Base-by-base conservation (phyloP, 345 rosid species). In the Barbarea vulgaris region DNA sequence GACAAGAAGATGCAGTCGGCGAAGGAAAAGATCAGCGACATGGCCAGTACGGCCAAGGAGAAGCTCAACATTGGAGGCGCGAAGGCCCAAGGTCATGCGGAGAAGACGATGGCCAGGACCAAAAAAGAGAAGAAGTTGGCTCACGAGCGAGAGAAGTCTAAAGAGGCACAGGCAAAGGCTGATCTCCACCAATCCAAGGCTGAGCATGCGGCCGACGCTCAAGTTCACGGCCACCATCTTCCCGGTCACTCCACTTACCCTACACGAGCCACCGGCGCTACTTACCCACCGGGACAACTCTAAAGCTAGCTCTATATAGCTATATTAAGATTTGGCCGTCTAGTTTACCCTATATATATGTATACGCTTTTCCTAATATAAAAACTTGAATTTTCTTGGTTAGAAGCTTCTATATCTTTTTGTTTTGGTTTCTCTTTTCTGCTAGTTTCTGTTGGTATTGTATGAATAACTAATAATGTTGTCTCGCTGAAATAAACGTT, bases 151-250 rank as follows among this genome's bases (percentile, higher is more conserved):
- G 73, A 89, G 64, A 83, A 87, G 78, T 85, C 84, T 9, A 87
- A 80, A 77, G 97, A 82, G 75, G 93, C 93, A 0, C 74, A 81
- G 56, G 91, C 93, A 14, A 89, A 88, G 72, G 88, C 85, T 85
- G 82, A 88, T 42, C 73, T 91, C 77, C 94, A 91, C 80, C 74
- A 87, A 46, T 88, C 86, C 67, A 91, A 87, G 71, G 93, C 87
- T 3, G 79, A 68, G 31, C 96, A 88, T 37, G 89, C 84, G 0
- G 87, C 68, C 2, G 73, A 79, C 4, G 73, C 73, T 52, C 83
- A 74, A 48, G 64, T 70, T 75, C 77, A 78, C 33, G 55, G 58
- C 58, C 85, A 80, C 46, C 78, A 77, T 18, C 76, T 75, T 72
- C 81, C 81, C 3, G 81, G 81, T 17, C 81, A 77, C 52, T 37